Conservation (phyloP, 768 basidiomycete species). For the Infundibulicybe gibba region DNA sequence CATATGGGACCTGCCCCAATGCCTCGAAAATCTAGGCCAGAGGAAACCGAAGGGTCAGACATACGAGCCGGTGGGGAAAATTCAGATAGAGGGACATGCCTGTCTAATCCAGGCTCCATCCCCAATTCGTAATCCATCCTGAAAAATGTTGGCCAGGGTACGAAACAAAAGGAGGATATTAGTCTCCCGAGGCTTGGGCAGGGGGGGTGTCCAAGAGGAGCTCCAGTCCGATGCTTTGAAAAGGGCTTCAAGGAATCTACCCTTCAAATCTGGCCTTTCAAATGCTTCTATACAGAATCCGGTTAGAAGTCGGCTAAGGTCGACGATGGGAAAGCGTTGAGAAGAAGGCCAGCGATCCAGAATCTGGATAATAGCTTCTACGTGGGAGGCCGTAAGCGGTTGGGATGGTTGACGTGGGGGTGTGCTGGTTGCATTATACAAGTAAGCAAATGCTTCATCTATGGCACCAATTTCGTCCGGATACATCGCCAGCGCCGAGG, state of each 20-base stretch:
- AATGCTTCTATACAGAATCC: conserved; percentile 59
- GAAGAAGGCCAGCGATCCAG: conserved; percentile 73
- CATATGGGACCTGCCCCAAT: conserved; percentile 47
- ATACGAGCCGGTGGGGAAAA: no score
- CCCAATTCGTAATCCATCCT: conserved; percentile 41
- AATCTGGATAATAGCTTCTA: conserved; percentile 60
- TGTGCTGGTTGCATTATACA: conserved; percentile 44
- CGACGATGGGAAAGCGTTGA: conserved; percentile 79
- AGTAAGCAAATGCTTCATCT: conserved; percentile 61
- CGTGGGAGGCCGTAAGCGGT: conserved; percentile 41
- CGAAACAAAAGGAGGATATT: conserved; percentile 81
- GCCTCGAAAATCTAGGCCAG: conserved; percentile 50
- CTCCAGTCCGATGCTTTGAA: conserved; percentile 70
- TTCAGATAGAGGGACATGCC: conserved; percentile 28
- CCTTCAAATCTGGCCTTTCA: conserved; percentile 35
- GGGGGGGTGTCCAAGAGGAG: conserved; percentile 47
- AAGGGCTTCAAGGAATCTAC: conserved; percentile 55
- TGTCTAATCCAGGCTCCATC: conserved; percentile 49
- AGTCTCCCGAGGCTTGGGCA: conserved; percentile 75
- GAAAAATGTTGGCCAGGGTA: conserved; percentile 76
- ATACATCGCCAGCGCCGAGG: conserved; percentile 66
- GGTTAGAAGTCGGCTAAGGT: conserved; percentile 74
- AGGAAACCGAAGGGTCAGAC: not conserved
- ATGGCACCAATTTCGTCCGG: conserved; percentile 55
- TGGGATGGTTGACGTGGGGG: conserved; percentile 25